These are phyloP conservation scores for Sicyos baderoa DNA, from an alignment of 306 rosid genomes.

Conservation along the genomic window DNA sequence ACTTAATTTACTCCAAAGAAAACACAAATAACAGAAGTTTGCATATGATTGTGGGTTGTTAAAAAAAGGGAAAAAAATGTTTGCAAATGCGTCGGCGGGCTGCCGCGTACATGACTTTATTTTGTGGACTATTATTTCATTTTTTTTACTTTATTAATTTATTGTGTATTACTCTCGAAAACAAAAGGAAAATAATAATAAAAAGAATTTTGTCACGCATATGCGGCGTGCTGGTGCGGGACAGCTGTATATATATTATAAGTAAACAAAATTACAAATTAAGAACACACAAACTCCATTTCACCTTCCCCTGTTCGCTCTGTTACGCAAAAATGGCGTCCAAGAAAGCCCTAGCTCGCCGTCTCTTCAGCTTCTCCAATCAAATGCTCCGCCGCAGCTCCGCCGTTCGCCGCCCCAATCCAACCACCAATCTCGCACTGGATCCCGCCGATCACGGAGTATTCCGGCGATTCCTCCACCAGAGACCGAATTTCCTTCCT, in stretches of 20 bases:
- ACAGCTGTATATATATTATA: not conserved
- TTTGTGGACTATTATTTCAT: not conserved
- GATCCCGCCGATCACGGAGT: not conserved
- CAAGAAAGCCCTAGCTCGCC: not conserved
- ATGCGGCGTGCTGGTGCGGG: not conserved
- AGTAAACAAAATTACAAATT: not conserved
- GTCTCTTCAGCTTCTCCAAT: not conserved
- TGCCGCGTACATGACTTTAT: not conserved
- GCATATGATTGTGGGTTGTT: too few species aligned
- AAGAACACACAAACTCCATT: too few species aligned
- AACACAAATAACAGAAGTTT: too few species aligned
- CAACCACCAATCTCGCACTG: not conserved
- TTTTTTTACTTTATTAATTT: too few species aligned
- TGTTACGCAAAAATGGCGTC: not conserved
- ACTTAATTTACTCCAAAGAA: too few species aligned
- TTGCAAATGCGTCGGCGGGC: not conserved
- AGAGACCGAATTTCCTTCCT: not conserved
- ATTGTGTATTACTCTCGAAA: too few species aligned
- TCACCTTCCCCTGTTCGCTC: too few species aligned
- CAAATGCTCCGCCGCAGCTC: not conserved
- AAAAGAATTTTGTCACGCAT: not conserved
- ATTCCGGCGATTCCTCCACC: conserved; percentile 1
- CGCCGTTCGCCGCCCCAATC: not conserved
- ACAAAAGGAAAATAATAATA: too few species aligned
- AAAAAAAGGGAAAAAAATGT: too few species aligned